Conservation (phyloP, 352 stramenopile genomes). For the Pythium apleroticum region DNA sequence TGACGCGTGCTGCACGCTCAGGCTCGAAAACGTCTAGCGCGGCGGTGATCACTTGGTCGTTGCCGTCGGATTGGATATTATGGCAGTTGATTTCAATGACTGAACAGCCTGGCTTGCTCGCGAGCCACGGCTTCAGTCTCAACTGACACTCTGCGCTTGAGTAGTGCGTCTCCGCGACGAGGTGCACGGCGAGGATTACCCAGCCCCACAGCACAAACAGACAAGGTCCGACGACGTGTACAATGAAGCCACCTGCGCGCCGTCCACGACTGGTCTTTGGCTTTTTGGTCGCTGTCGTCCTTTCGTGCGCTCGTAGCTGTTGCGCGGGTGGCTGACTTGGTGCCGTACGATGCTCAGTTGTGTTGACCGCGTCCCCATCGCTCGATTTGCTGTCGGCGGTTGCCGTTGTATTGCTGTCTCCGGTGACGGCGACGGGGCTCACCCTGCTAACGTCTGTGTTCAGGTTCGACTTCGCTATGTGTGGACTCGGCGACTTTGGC, state of each 20-base stretch:
- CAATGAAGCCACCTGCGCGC: too few species aligned
- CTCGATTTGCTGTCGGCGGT: too few species aligned
- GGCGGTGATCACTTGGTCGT: not conserved
- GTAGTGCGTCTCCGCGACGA: constrained; percentile 4
- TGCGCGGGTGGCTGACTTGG: too few species aligned
- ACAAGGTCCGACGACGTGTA: not conserved
- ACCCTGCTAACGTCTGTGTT: too few species aligned
- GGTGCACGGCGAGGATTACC: constrained; percentile 9
- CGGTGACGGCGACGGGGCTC: too few species aligned
- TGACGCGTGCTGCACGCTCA: not conserved
- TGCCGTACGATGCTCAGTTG: too few species aligned
- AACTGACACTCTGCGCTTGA: not conserved
- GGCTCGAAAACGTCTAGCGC: constrained; percentile 9
- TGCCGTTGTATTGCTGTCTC: too few species aligned
- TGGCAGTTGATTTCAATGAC: constrained; percentile 21
- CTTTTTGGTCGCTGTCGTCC: not conserved
- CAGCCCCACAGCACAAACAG: constrained; percentile 14
- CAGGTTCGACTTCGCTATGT: too few species aligned
- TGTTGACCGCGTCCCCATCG: too few species aligned
- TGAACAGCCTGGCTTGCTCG: constrained; percentile 9
- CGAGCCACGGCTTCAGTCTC: constrained; percentile 13
- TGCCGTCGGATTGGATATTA: not conserved
- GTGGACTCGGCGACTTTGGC: too few species aligned
- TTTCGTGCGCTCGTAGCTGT: too few species aligned
- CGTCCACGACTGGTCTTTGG: too few species aligned